Evolutionary conservation across 2,329 filamentous ascomycete genomes (phyloP).

Genomic region (Colletotrichum lentis): DNA sequence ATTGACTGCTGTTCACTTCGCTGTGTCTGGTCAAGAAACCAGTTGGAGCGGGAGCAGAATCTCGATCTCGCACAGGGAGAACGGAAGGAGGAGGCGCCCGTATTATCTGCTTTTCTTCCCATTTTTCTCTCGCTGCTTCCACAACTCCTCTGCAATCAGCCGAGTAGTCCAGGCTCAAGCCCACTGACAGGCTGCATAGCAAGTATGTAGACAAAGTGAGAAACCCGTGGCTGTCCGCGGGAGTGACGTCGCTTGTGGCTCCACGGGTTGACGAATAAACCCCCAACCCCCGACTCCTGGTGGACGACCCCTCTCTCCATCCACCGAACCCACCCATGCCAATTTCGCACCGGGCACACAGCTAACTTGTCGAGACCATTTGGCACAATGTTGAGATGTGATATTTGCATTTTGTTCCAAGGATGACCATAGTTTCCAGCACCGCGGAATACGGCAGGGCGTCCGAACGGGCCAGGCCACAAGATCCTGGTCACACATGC

Average conservation of each 20-base stretch:
- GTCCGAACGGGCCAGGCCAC: slow-evolving; percentile 13
- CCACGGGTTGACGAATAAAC: not conserved
- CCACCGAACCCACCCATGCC: not conserved
- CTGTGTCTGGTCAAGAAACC: not conserved
- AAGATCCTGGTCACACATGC: not conserved
- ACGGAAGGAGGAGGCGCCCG: not conserved
- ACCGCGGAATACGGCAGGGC: slow-evolving; percentile 33
- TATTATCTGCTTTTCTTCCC: slow-evolving; percentile 1
- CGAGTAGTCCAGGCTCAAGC: slow-evolving; percentile 10
- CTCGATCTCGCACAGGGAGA: slow-evolving; percentile 7
- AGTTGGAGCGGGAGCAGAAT: not conserved
- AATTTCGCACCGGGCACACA: slow-evolving; percentile 3
- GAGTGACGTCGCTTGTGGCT: slow-evolving; percentile 29
- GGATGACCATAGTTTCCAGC: slow-evolving; percentile 20
- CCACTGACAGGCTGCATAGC: slow-evolving; percentile 1
- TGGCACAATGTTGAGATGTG: slow-evolving; percentile 33
- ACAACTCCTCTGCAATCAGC: slow-evolving; percentile 1
- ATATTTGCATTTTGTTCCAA: slow-evolving; percentile 7
- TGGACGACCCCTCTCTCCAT: not conserved
- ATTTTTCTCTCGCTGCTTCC: slow-evolving; percentile 3
- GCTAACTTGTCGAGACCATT: slow-evolving; percentile 26
- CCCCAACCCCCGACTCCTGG: not conserved
- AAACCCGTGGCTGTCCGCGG: not conserved
- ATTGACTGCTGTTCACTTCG: slow-evolving; percentile 1
- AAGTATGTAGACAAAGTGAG: not conserved